phyloP scores from a whole-genome alignment of 768 basidiomycete species.

The Mycena kentingensis region DNA sequence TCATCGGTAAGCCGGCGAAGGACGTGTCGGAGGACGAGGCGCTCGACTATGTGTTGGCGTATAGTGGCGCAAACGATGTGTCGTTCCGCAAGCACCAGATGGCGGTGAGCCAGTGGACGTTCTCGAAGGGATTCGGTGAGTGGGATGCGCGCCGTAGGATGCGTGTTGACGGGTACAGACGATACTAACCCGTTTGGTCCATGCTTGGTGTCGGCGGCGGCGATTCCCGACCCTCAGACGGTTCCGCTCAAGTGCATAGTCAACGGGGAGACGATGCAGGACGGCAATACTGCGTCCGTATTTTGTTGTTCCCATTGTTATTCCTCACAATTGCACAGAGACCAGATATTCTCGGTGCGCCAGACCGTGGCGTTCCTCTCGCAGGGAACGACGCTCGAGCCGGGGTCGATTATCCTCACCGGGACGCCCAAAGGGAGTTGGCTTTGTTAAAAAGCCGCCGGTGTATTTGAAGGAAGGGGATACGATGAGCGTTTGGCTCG shows the following conservation, averaged over 20 bases:
- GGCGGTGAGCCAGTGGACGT: conserved; percentile 82
- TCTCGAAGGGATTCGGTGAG: conserved; percentile 84
- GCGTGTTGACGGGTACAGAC: conserved; percentile 39
- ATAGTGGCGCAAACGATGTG: conserved; percentile 80
- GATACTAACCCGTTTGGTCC: conserved; percentile 80
- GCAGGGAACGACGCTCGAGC: conserved; percentile 80
- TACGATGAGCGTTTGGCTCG: conserved; percentile 65
- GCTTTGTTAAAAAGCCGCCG: conserved; percentile 72
- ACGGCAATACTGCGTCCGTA: conserved; percentile 74
- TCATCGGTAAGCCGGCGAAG: conserved; percentile 81
- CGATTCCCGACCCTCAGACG: conserved; percentile 66
- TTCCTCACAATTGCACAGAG: conserved; percentile 50
- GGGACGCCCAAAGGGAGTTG: conserved; percentile 83
- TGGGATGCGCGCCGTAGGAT: neutral
- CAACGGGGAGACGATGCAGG: conserved; percentile 70
- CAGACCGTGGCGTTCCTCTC: conserved; percentile 81
- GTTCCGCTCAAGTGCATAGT: conserved; percentile 63
- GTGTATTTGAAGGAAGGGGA: conserved; percentile 76
- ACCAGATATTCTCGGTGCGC: conserved; percentile 80
- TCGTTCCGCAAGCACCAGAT: conserved; percentile 85
- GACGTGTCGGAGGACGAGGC: conserved; percentile 80
- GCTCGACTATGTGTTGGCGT: conserved; percentile 83
- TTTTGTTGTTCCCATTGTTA: neutral
- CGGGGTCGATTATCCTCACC: conserved; percentile 82
- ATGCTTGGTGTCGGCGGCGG: conserved; percentile 67